Base-by-base conservation (phyloP, 1,284 basidiomycete species). In the Rhodofomes roseus region DNA sequence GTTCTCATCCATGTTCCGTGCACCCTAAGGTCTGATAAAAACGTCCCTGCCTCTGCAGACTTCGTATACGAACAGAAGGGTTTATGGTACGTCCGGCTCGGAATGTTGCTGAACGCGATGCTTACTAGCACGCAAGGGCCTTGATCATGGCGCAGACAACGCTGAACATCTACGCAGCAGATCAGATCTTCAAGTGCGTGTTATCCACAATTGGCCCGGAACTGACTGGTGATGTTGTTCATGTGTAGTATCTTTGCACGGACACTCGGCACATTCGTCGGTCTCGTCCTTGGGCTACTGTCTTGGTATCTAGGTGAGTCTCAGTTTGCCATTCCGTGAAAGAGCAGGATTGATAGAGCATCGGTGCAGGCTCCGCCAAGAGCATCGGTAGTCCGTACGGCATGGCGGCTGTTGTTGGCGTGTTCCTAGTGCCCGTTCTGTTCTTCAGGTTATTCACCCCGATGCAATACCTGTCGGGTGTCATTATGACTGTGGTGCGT, bases 61-160 rank as follows among this genome's bases (percentile, higher is more conserved):
- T 78, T 82, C 58, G 74, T 76, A 29, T 81, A 78, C 65, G 71
- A 67, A 11, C 67, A 78, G 61, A 80, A 77, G 60, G 80, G 73
- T 61, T 70, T 73, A 59, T 86, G 69, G 79, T 79, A 63, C 51
- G 70, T 43, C 20, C 3, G 37, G 31, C 55, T 25, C 62, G 18
- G 36, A 2, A 23, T 41, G 46, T n/a, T 52, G 25, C 31, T 0
- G 16, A 31, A 16, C 7, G 20, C 23, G 8, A 34, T 6, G 39
- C 1, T 56, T 51, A 22, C 53, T 27, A 23, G 12, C 8, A 20
- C 8, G 41, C 2, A 54, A 79, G 86, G 86, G 85, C 84, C 2
- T 70, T 87, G 58, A 86, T 88, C 68, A 89, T 87, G 84, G 79
- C 83, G 0, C 86, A 89, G 65, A 85, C 83, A 0, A 83, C 83